Percentiles rank a stretch among this genome's conserved stretches.
phyloP scores from a whole-genome alignment of 2,329 filamentous ascomycete genomes.

The Epichloe coenophiala region DNA sequence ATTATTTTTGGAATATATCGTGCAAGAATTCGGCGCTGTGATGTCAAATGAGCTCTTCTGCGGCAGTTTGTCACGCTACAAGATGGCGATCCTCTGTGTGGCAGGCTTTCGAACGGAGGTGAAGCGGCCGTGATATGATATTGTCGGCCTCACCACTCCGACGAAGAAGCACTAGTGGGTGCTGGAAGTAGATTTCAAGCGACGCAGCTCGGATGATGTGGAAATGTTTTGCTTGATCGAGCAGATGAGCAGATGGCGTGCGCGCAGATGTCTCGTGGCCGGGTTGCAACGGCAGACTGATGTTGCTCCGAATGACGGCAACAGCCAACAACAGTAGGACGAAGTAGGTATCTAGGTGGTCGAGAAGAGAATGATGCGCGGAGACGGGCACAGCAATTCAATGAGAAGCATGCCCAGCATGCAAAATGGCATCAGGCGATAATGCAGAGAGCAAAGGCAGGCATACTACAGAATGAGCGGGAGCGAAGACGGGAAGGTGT shows the following conservation, averaged over 20 bases:
- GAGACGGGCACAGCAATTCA: not conserved
- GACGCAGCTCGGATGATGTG: not conserved
- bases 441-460: not conserved
- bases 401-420: not conserved
- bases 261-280: not conserved
- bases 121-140: not conserved
- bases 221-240: not conserved
- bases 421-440: not conserved
- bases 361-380: not conserved
- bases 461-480: not conserved
- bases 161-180: not conserved
- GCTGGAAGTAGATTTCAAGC: not conserved
- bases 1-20: not conserved
- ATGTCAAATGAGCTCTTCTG: not conserved
- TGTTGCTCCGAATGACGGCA: constrained; percentile 1
- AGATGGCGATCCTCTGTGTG: not conserved
- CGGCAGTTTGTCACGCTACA: not conserved
- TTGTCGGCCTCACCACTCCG: not conserved
- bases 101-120: not conserved
- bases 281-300: not conserved
- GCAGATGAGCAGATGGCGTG: not conserved
- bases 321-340: not conserved
- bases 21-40: not conserved
- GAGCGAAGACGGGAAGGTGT: not conserved
- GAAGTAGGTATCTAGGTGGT: not conserved